Percentiles rank a stretch among this genome's conserved stretches.
These are phyloP conservation scores for Bonnemaisonia californica DNA, from an alignment of 31 red algal genomes.

Conservation along the genomic window DNA sequence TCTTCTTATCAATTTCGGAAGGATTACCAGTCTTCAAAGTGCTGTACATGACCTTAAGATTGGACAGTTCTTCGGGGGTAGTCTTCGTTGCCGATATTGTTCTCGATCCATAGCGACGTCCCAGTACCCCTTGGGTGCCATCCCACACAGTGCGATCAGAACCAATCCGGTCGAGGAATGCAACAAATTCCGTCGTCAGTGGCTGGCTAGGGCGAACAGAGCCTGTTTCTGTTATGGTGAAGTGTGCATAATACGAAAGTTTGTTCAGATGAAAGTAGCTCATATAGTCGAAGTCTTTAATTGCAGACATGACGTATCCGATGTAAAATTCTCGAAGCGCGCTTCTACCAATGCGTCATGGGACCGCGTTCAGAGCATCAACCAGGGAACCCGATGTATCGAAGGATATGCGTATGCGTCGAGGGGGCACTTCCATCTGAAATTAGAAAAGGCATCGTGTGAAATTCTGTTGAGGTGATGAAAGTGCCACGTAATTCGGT, in stretches of 20 bases:
- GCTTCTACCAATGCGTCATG: too few species aligned
- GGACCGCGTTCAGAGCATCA: too few species aligned
- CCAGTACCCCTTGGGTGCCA: slow-evolving; percentile 41
- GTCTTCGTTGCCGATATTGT: too few species aligned
- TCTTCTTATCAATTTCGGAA: slow-evolving; percentile 10
- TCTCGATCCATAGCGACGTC: slow-evolving; percentile 40
- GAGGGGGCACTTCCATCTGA: too few species aligned
- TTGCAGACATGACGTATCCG: neutral
- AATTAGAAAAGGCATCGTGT: too few species aligned
- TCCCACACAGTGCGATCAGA: slow-evolving; percentile 37
- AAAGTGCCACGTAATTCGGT: too few species aligned
- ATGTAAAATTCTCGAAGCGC: too few species aligned
- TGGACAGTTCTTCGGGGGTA: too few species aligned
- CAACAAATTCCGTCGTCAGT: neutral
- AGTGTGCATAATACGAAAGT: slow-evolving; percentile 6
- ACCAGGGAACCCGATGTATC: too few species aligned
- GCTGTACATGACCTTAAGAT: neutral
- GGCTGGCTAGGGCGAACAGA: neutral
- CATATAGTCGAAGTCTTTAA: neutral
- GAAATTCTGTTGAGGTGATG: too few species aligned
- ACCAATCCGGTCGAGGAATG: slow-evolving; percentile 13
- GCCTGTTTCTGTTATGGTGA: slow-evolving; percentile 1
- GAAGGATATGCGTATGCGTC: too few species aligned
- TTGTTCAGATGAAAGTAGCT: slow-evolving; percentile 2
- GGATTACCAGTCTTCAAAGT: neutral